A percentile compares a stretch with the other conserved stretches of the same genome.
Conservation (phyloP, 2,329 filamentous ascomycete species). For the Botrytis deweyae region DNA sequence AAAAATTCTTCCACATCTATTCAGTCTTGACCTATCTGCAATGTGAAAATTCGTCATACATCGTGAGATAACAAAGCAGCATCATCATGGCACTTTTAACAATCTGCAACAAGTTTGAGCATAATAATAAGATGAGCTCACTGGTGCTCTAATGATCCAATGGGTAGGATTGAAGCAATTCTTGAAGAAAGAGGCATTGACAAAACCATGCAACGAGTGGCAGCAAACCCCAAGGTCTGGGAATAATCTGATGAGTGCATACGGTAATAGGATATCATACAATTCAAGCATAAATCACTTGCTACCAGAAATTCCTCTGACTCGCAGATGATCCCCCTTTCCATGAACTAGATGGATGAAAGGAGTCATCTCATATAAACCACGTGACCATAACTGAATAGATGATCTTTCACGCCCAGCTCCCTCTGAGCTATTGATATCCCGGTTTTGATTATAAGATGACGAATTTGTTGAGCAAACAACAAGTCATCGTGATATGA, state of each 20-base stretch:
- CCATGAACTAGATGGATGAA: background rate
- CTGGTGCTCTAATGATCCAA: background rate
- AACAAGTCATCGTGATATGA: rapidly evolving
- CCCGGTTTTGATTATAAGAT: too few species aligned
- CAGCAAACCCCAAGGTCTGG: background rate
- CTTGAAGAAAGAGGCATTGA: background rate
- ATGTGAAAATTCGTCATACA: background rate
- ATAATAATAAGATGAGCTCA: background rate
- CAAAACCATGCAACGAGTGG: background rate
- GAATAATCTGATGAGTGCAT: background rate
- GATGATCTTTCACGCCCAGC: rapidly evolving
- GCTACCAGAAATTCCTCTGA: too few species aligned
- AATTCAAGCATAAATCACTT: background rate
- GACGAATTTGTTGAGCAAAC: background rate
- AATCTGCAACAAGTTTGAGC: background rate
- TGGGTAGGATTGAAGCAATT: background rate
- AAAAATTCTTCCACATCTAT: background rate
- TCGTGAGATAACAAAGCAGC: background rate
- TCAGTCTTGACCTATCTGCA: background rate
- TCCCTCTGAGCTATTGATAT: rapidly evolving
- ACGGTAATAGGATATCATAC: background rate
- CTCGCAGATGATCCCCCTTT: background rate
- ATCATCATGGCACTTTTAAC: background rate
- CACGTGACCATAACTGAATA: background rate
- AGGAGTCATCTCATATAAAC: background rate